Percentiles rank a stretch among this genome's conserved stretches.
These are phyloP conservation scores for Pythium diclinum DNA, from an alignment of 352 stramenopile genomes.

Conservation along the genomic window DNA sequence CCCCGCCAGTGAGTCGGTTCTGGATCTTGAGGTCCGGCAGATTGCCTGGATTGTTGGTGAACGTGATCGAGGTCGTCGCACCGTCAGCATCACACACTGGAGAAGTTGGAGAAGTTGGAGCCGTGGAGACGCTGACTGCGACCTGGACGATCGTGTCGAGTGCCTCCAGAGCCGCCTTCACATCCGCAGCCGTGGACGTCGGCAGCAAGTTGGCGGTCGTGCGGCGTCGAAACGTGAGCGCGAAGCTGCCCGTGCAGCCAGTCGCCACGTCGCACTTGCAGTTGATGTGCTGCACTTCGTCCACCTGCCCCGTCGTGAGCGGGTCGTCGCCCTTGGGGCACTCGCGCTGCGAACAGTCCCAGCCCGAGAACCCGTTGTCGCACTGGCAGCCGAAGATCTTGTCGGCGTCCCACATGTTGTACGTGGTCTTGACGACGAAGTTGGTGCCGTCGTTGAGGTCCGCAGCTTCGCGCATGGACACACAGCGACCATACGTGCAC, in stretches of 20 bases:
- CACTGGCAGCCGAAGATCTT: conserved; percentile 80
- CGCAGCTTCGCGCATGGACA: conserved; percentile 69
- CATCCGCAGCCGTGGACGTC: conserved; percentile 28
- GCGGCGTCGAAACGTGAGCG: conserved; percentile 58
- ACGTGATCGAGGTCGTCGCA: conserved; percentile 57
- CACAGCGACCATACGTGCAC: conserved; percentile 64
- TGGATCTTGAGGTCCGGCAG: conserved; percentile 50
- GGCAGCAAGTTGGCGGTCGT: conserved; percentile 53
- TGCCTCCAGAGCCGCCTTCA: conserved; percentile 55
- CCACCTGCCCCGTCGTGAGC: conserved; percentile 33
- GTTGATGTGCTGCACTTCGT: conserved; percentile 50
- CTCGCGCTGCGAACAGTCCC: conserved; percentile 57
- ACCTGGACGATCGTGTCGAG: conserved; percentile 58
- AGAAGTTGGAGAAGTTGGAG: neutral
- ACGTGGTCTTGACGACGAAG: conserved; percentile 61
- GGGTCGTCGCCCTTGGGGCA: conserved; percentile 67
- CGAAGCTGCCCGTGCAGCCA: conserved; percentile 50
- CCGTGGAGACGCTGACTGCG: conserved; percentile 27
- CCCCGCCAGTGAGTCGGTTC: conserved; percentile 35
- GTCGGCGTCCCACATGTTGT: conserved; percentile 67
- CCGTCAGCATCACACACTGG: conserved; percentile 38
- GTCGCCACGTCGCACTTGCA: conserved; percentile 39
- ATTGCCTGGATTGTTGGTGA: conserved; percentile 65
- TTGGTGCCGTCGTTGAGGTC: conserved; percentile 58
- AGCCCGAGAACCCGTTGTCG: conserved; percentile 56